Evolutionary conservation across 306 rosid genomes (phyloP).

Genomic region (Sechiopsis laciniata): DNA sequence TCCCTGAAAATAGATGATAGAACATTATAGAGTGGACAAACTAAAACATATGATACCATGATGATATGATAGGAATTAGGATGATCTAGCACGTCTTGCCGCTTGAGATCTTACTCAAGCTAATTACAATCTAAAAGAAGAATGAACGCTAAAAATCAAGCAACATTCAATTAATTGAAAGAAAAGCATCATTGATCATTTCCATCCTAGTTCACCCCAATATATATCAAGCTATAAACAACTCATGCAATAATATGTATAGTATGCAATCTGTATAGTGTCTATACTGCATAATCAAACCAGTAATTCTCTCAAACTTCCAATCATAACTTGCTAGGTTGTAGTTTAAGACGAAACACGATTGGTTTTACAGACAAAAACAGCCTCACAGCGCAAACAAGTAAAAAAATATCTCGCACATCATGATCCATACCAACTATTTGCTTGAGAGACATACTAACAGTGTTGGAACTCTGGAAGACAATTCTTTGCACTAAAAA

Average conservation of each 20-base stretch:
- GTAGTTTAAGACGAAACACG: neutral
- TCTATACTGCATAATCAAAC: neutral
- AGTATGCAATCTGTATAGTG: neutral
- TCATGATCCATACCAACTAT: constrained; percentile 13
- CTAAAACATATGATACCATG: constrained; percentile 5
- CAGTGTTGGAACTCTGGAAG: constrained; percentile 3
- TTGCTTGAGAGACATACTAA: neutral
- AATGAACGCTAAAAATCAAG: neutral
- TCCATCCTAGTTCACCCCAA: neutral
- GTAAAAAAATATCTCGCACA: neutral
- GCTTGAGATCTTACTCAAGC: constrained; percentile 12
- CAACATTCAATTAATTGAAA: too few species aligned
- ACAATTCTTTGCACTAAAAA: neutral
- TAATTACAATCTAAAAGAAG: neutral
- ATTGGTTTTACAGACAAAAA: neutral
- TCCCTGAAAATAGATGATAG: constrained; percentile 47
- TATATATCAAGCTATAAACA: constrained; percentile 1
- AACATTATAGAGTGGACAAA: constrained; percentile 16
- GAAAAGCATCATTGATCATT: neutral
- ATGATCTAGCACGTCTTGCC: neutral
- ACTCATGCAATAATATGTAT: neutral
- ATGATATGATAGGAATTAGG: neutral
- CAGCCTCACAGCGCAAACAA: neutral
- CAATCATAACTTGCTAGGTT: neutral
- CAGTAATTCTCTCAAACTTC: constrained; percentile 13